These are phyloP conservation scores for Talaromyces sp. DNA, from an alignment of 2,329 filamentous ascomycete genomes.

Conservation along the genomic window DNA sequence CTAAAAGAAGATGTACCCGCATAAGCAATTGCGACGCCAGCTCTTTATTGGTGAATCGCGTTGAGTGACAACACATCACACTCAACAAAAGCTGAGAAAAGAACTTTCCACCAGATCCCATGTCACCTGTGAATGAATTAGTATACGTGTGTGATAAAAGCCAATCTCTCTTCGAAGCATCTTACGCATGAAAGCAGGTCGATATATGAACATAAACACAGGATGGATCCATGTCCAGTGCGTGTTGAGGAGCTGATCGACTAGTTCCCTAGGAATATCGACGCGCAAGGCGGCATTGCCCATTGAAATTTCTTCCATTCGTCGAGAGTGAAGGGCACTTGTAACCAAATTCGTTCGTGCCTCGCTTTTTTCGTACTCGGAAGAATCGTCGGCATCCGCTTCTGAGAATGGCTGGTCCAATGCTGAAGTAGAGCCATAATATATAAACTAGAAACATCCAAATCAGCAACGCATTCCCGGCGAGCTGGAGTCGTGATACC, in stretches of 20 bases:
- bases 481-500: neutral
- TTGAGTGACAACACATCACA: conserved; percentile 3
- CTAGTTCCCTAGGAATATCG: conserved; percentile 19
- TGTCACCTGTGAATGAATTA: conserved; percentile 10
- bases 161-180: neutral
- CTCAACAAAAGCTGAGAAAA: conserved; percentile 21
- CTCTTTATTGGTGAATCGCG: neutral
- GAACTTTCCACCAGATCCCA: conserved; percentile 7
- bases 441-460: neutral
- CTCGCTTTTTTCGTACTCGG: neutral
- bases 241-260: conserved; percentile 19
- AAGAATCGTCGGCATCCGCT: neutral
- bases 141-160: neutral
- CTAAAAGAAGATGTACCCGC: neutral
- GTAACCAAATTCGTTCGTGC: neutral
- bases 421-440: neutral
- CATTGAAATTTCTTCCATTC: neutral
- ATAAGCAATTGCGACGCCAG: neutral
- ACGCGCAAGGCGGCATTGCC: conserved; percentile 13
- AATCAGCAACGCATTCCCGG: neutral
- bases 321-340: neutral
- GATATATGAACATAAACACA: conserved; percentile 22
- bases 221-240: conserved; percentile 26
- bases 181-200: conserved; percentile 21
- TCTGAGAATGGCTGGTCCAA: neutral